Percentiles rank a stretch among this genome's conserved stretches.
These are phyloP conservation scores for Amborella trichopoda DNA, from an alignment of 164 flowering plant species.

Conservation along the genomic window DNA sequence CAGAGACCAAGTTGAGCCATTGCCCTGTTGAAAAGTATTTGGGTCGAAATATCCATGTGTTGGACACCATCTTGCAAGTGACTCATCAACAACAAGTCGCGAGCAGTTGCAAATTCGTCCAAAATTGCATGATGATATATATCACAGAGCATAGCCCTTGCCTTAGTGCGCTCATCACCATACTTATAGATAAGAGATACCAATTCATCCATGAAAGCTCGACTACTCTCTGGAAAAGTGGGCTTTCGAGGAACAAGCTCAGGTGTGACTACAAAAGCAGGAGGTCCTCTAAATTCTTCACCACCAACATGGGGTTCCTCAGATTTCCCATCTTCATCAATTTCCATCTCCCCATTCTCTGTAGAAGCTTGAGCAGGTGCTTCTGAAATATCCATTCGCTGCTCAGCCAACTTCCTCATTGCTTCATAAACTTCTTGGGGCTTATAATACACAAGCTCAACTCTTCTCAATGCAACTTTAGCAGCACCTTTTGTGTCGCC, in stretches of 20 bases:
- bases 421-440: conserved; percentile 96
- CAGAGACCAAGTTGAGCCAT: conserved; percentile 97
- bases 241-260: conserved; percentile 78
- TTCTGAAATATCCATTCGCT: conserved; percentile 13
- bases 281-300: conserved; percentile 52
- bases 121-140: conserved; percentile 89
- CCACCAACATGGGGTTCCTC: conserved; percentile 32
- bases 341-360: conserved; percentile 27
- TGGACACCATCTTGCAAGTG: conserved; percentile 84
- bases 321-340: conserved; percentile 7
- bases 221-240: conserved; percentile 66
- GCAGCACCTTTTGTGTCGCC: conserved; percentile 73
- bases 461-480: conserved; percentile 71
- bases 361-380: conserved; percentile 8
- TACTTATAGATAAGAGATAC: conserved; percentile 75
- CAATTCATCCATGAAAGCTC: conserved; percentile 64
- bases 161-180: conserved; percentile 96
- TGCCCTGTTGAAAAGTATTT: conserved; percentile 82
- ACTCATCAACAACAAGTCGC: conserved; percentile 89
- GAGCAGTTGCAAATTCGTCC: conserved; percentile 64
- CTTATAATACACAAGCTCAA: conserved; percentile 81
- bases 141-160: conserved; percentile 96
- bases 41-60: conserved; percentile 82
- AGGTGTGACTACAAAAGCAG: conserved; percentile 61
- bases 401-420: conserved; percentile 76